Percentiles rank a stretch among this genome's conserved stretches.
phyloP scores from a whole-genome alignment of 495 filamentous ascomycete genomes.

The Penicillium lagena region DNA sequence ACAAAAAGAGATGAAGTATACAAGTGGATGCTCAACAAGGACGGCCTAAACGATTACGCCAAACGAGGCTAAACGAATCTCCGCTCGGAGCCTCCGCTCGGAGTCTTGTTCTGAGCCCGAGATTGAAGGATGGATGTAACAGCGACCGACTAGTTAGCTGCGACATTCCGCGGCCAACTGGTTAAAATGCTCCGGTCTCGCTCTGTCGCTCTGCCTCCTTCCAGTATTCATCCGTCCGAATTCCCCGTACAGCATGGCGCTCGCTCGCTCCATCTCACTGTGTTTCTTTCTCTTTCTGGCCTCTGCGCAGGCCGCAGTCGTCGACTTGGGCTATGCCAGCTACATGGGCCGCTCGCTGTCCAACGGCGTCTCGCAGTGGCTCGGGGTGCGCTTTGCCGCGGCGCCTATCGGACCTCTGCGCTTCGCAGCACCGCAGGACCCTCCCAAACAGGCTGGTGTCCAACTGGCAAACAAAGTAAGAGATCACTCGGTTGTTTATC shows the following conservation, averaged over 20 bases:
- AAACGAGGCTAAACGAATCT: too few relatives aligned
- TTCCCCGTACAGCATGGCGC: conserved; percentile 2
- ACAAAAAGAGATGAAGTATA: too few relatives aligned
- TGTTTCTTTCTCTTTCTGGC: conserved; percentile 11
- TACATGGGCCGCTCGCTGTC: conserved; percentile 28
- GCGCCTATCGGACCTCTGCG: conserved; percentile 51
- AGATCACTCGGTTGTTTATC: background rate
- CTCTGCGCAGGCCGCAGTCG: conserved; percentile 17
- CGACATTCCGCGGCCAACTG: too few relatives aligned
- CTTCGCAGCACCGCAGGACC: conserved; percentile 54
- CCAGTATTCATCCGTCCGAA: too few relatives aligned
- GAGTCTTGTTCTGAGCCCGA: too few relatives aligned
- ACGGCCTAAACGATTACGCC: too few relatives aligned
- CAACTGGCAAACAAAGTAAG: conserved; percentile 40
- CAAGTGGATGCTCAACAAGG: too few relatives aligned
- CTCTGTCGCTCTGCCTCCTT: too few relatives aligned
- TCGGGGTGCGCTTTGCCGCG: conserved; percentile 61
- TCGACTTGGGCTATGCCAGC: conserved; percentile 38
- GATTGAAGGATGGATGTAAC: too few relatives aligned
- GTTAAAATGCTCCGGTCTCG: too few relatives aligned
- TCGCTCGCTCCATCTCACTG: conserved; percentile 1
- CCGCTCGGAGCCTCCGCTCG: too few relatives aligned
- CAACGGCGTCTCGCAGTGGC: conserved; percentile 54
- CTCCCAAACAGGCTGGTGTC: conserved; percentile 26
- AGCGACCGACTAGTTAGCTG: too few relatives aligned